A percentile compares a stretch with the other conserved stretches of the same genome.
Evolutionary conservation across 2,329 filamentous ascomycete genomes (phyloP).

Genomic region (Chalaropsis ovoidea): DNA sequence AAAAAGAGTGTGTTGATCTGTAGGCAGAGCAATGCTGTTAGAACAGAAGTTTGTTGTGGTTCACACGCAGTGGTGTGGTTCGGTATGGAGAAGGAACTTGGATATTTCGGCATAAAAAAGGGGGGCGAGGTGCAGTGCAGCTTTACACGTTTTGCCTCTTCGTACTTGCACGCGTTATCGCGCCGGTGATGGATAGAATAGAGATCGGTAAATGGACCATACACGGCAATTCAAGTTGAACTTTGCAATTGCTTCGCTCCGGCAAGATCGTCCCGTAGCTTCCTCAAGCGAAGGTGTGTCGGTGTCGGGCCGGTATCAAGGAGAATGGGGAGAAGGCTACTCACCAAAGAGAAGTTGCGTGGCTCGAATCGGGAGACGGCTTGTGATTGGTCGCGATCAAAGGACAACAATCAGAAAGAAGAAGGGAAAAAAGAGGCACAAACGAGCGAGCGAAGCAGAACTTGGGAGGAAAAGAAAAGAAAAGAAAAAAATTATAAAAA

Average conservation of each 20-base stretch:
- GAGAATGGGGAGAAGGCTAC: not conserved
- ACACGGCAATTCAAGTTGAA: not conserved
- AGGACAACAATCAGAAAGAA: conserved; percentile 15
- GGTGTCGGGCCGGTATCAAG: not conserved
- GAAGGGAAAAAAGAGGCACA: not conserved
- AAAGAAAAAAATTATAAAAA: conserved; percentile 24
- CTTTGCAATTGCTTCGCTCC: not conserved
- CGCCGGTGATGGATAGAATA: not conserved
- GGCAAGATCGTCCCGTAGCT: not conserved
- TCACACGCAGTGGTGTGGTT: not conserved
- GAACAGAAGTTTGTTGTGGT: not conserved
- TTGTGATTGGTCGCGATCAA: conserved; percentile 11
- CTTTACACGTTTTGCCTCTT: conserved; percentile 8
- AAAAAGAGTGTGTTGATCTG: conserved; percentile 7
- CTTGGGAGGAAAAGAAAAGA: conserved; percentile 19
- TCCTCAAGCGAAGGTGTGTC: not conserved
- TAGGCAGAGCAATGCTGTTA: not conserved
- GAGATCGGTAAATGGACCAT: not conserved
- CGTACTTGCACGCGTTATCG: conserved; percentile 8
- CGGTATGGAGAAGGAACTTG: not conserved
- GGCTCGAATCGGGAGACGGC: conserved; percentile 1
- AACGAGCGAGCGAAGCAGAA: conserved; percentile 25
- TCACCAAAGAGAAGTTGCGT: conserved; percentile 19
- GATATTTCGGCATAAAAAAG: conserved; percentile 19
- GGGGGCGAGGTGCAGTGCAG: conserved; percentile 20